A percentile compares a stretch with the other conserved stretches of the same genome.
Evolutionary conservation across 768 basidiomycete genomes (phyloP).

Genomic region (Plicaturopsis crispa): DNA sequence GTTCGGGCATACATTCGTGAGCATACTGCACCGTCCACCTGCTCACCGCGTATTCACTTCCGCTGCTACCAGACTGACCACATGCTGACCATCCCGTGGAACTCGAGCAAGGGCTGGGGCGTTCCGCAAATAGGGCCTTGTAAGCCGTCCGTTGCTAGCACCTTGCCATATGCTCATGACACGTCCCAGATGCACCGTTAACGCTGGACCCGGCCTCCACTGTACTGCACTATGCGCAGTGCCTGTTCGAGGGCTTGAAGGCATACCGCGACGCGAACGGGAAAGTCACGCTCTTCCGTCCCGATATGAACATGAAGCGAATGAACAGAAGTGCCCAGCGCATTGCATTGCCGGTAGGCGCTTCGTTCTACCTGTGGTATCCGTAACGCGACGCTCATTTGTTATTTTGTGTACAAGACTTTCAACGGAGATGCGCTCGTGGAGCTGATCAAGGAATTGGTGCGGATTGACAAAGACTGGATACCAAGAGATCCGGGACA

Average conservation of each 20-base stretch:
- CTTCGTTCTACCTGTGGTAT: neutral
- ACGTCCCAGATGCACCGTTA: constrained; percentile 57
- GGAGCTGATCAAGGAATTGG: constrained; percentile 56
- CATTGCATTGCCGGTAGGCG: constrained; percentile 61
- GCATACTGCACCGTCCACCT: constrained; percentile 16
- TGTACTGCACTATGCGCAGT: constrained; percentile 93
- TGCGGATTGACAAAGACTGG: constrained; percentile 72
- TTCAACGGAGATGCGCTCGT: constrained; percentile 41
- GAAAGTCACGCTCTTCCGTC: constrained; percentile 71
- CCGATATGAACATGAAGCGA: constrained; percentile 79
- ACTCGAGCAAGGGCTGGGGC: constrained; percentile 68
- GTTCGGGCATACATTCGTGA: constrained; percentile 82
- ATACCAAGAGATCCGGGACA: constrained; percentile 69
- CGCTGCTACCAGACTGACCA: constrained; percentile 59
- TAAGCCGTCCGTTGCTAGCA: neutral
- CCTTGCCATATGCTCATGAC: neutral
- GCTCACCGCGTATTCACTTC: constrained; percentile 7
- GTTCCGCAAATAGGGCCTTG: constrained; percentile 50
- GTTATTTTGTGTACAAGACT: constrained; percentile 15
- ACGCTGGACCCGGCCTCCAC: constrained; percentile 67
- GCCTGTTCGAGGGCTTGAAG: constrained; percentile 91
- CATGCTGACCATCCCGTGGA: constrained; percentile 78
- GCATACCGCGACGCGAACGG: constrained; percentile 71
- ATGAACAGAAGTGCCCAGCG: constrained; percentile 63
- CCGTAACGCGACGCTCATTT: neutral